These are phyloP conservation scores for Sporothrix dimorphospora DNA, from an alignment of 2,329 filamentous ascomycete species.

Conservation along the genomic window DNA sequence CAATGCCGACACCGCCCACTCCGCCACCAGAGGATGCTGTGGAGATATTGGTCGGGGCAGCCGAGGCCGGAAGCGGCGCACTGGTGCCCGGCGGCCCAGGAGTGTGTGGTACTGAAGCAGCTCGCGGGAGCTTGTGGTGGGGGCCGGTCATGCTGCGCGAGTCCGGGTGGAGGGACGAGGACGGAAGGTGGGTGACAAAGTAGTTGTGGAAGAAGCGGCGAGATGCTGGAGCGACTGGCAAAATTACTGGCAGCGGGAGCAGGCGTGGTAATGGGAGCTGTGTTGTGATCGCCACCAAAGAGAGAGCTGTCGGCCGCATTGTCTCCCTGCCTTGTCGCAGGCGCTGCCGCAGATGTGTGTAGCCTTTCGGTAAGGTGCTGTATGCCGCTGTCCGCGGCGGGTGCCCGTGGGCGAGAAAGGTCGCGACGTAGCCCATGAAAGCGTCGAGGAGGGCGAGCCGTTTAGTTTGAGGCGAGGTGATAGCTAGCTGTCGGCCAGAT, in stretches of 20 bases:
- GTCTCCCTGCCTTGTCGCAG: neutral
- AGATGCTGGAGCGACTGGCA: constrained; percentile 5
- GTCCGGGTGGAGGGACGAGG: constrained; percentile 89
- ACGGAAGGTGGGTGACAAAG: constrained; percentile 94
- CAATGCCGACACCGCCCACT: constrained; percentile 61
- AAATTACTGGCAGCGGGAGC: neutral
- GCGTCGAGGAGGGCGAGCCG: constrained; percentile 33
- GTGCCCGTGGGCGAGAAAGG: constrained; percentile 29
- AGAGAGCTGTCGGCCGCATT: neutral
- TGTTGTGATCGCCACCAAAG: neutral
- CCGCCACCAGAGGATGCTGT: constrained; percentile 48
- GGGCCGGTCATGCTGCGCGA: constrained; percentile 65
- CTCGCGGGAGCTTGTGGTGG: constrained; percentile 84
- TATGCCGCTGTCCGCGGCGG: constrained; percentile 1
- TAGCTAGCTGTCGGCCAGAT: neutral
- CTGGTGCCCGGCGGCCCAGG: constrained; percentile 49
- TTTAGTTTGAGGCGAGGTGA: constrained; percentile 8
- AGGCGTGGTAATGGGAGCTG: neutral
- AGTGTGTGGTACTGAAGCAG: constrained; percentile 79
- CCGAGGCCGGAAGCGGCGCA: constrained; percentile 58
- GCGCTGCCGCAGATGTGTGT: constrained; percentile 9
- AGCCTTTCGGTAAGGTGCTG: neutral
- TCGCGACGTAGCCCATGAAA: constrained; percentile 34
- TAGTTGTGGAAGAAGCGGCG: constrained; percentile 79
- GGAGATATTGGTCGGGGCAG: constrained; percentile 37